Evolutionary conservation across 140 eudicot genomes (phyloP), one percentile per base, ranked within the genome.

Genomic region (Bidens hawaiensis): DNA sequence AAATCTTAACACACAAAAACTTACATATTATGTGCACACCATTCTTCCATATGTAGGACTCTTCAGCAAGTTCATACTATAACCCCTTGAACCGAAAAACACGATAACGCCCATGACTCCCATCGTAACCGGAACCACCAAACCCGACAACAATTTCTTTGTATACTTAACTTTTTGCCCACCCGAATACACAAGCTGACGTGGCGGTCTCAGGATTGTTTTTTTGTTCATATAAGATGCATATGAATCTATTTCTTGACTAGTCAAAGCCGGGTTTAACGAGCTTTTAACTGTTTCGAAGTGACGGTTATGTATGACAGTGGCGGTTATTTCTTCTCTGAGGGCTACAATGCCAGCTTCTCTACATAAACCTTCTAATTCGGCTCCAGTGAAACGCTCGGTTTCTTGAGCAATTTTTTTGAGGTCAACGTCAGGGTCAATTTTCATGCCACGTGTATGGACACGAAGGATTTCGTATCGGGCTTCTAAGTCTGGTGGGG

Each of bases 331-430:
- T 79, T 85, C 79, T 76, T 93, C 96, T 64, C 99, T 82, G 24
- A 88, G 71, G 62, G 99, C 96, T 38, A 83, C 85, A 2, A 88
- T 82, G 67, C 87, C 99, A 27, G 96, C 99, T 81, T 88, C 96
- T 40, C 74, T 70, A 65, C 99, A 93, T 9, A 93, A 62, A 4
- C 87, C 95, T 70, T 85, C 93, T 63, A 93, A 64, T 69, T 93
- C 99, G 0, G 99, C 99, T 42, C 99, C 99, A 0, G 95, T 85
- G 75, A 88, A 88, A 36, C 78, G 87, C 33, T 93, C 96, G 15
- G 96, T 93, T 23, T 76, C 87, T 78, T 81, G 74, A 38, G 99
- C 99, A 65, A 93, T 73, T 65, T 70, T 75, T 65, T 63, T 54
- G 25, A 93, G 86, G 68, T 88, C 77, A 27, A 93, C 93, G 31